Conservation (phyloP, 2,329 filamentous ascomycete species). For the Verticillium zaregamsianum region DNA sequence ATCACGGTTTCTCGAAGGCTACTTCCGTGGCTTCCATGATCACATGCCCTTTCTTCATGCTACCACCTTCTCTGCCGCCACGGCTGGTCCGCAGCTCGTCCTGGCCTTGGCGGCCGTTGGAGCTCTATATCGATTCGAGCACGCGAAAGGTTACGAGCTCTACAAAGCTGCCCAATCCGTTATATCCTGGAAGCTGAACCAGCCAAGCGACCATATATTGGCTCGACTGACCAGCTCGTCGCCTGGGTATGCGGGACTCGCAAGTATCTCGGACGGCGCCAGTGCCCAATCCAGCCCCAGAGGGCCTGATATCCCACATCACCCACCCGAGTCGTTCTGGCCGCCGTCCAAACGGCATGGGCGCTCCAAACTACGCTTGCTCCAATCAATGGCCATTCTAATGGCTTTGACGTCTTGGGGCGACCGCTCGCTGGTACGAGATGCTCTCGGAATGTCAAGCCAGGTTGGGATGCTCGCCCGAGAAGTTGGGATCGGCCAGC, state of each 20-base stretch:
- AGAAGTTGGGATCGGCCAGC: constrained; percentile 39
- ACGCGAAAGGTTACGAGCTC: constrained; percentile 45
- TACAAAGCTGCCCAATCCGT: constrained; percentile 54
- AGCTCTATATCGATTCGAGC: constrained; percentile 44
- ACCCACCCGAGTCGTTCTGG: too few species aligned
- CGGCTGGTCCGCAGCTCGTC: constrained; percentile 40
- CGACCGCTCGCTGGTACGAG: constrained; percentile 50
- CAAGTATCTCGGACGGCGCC: too few species aligned
- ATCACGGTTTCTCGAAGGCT: constrained; percentile 44
- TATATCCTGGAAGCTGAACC: constrained; percentile 44
- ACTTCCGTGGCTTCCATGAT: constrained; percentile 45
- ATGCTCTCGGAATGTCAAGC: constrained; percentile 53
- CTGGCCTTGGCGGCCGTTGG: constrained; percentile 47
- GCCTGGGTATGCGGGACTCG: background rate
- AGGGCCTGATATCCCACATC: too few species aligned
- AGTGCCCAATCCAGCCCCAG: too few species aligned
- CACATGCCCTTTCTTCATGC: constrained; percentile 48
- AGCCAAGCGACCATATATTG: constrained; percentile 23
- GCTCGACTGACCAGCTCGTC: constrained; percentile 28
- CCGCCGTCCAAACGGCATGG: constrained; percentile 23
- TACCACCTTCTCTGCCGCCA: constrained; percentile 39
- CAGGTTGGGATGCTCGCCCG: constrained; percentile 51
- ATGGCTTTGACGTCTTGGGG: constrained; percentile 59
- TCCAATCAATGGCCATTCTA: constrained; percentile 41
- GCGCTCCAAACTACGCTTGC: constrained; percentile 29